Conservation (phyloP, 83 land plant species). For the Picea mariana region DNA sequence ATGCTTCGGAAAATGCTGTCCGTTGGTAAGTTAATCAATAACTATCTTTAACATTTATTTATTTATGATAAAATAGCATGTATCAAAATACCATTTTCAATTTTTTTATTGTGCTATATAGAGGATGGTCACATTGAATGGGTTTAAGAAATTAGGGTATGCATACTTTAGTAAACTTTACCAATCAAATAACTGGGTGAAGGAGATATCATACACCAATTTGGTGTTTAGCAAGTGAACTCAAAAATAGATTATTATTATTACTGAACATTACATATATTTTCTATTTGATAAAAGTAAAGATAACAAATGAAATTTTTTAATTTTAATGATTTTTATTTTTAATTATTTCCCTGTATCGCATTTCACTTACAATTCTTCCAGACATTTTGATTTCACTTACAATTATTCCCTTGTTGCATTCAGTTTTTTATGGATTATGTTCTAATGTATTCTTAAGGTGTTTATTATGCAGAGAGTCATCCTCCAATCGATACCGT, state of each 20-base stretch:
- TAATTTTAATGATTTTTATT: too few relatives aligned
- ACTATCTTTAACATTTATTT: not conserved
- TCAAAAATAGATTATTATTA: too few relatives aligned
- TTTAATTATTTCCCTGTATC: constrained; percentile 1
- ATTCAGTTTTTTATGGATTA: not conserved
- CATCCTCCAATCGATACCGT: constrained; percentile 75
- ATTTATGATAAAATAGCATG: not conserved
- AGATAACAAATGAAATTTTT: too few relatives aligned
- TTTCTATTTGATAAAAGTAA: not conserved
- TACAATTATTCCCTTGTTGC: not conserved
- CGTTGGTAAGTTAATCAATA: constrained; percentile 12
- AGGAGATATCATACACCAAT: too few relatives aligned
- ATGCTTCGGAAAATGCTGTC: constrained; percentile 65
- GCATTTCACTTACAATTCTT: constrained; percentile 1
- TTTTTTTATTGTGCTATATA: not conserved
- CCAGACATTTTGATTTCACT: constrained; percentile 17
- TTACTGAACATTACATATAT: not conserved
- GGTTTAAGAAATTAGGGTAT: too few relatives aligned
- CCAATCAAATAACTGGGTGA: too few relatives aligned
- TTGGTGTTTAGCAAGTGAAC: too few relatives aligned
- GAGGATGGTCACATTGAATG: not conserved
- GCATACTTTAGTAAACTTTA: too few relatives aligned
- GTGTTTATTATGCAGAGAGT: constrained; percentile 32
- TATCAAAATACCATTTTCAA: not conserved
- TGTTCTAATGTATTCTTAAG: not conserved